These are phyloP conservation scores for Tolypocladium nubicola DNA, from an alignment of 2,329 filamentous ascomycete genomes.

Conservation along the genomic window DNA sequence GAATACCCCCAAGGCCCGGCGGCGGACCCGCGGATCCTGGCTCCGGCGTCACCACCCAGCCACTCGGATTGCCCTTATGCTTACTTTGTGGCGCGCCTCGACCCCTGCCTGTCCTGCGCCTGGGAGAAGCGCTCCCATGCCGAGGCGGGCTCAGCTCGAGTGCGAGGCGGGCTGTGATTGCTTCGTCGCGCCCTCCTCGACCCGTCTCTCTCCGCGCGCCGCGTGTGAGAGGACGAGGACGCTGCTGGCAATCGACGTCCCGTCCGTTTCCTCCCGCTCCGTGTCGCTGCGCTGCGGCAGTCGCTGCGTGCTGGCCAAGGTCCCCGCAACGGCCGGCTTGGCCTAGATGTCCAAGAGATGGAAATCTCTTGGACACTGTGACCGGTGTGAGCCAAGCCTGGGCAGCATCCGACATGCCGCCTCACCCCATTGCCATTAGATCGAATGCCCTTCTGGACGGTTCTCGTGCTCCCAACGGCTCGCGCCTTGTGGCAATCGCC, in stretches of 20 bases:
- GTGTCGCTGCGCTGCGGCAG: not conserved
- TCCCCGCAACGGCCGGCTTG: not conserved
- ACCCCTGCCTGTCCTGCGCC: not conserved
- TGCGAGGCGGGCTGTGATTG: not conserved
- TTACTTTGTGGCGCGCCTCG: not conserved
- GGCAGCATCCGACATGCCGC: not conserved
- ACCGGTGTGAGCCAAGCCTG: too few relatives aligned
- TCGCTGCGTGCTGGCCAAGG: not conserved
- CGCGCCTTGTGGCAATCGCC: not conserved
- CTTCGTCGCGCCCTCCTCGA: not conserved
- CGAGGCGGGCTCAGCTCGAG: not conserved
- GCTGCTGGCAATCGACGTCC: too few relatives aligned
- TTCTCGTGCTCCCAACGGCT: not conserved
- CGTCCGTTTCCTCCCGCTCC: not conserved
- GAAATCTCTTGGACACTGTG: not conserved
- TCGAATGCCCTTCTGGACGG: not conserved
- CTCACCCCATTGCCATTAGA: not conserved
- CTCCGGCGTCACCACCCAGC: not conserved
- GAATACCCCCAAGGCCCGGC: too few relatives aligned
- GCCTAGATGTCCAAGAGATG: not conserved
- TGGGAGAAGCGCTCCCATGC: not conserved
- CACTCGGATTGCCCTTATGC: not conserved
- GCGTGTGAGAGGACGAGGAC: too few relatives aligned
- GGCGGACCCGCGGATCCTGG: too few relatives aligned
- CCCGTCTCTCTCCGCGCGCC: too few relatives aligned